Percentiles rank a stretch among this genome's conserved stretches.
Evolutionary conservation across 1,284 basidiomycete species (phyloP).

Genomic region (Macrocystidia cucumis): DNA sequence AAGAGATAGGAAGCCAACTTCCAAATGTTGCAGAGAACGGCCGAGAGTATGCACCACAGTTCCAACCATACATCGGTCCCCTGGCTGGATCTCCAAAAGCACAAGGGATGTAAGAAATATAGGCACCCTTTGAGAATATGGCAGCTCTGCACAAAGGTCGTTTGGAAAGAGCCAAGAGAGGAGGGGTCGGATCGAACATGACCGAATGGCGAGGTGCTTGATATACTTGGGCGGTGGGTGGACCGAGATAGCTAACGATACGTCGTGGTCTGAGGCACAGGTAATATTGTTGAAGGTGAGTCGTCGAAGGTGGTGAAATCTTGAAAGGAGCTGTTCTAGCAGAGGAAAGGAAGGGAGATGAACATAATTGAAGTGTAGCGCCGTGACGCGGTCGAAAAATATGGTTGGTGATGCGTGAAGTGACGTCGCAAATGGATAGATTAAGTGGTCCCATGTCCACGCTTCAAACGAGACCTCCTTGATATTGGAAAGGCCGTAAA

Average conservation of each 20-base stretch:
- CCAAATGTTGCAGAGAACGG: conserved; percentile 18
- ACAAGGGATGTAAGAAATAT: too few relatives aligned
- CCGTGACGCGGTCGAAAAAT: conserved; percentile 14
- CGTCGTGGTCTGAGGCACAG: conserved; percentile 17
- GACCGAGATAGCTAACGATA: too few relatives aligned
- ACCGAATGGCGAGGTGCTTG: too few relatives aligned
- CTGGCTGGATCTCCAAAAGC: conserved; percentile 19
- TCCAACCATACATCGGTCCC: conserved; percentile 15
- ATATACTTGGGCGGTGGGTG: too few relatives aligned
- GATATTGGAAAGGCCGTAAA: conserved; percentile 13
- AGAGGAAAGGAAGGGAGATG: conserved; percentile 19
- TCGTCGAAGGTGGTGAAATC: conserved; percentile 14
- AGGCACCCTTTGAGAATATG: too few relatives aligned
- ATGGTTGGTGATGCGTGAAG: conserved; percentile 10
- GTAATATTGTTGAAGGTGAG: conserved; percentile 21
- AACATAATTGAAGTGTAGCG: conserved; percentile 18
- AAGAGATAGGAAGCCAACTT: conserved; percentile 18
- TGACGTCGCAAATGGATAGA: conserved; percentile 5
- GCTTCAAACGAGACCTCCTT: conserved; percentile 18
- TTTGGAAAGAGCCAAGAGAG: too few relatives aligned
- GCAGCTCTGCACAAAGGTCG: too few relatives aligned
- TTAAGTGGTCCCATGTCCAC: conserved; percentile 16
- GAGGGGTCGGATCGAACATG: too few relatives aligned
- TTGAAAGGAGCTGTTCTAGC: conserved; percentile 14
- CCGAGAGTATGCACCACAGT: conserved; percentile 14